These are phyloP conservation scores for Saccharomyces pastorianus DNA, from an alignment of 1,139 yeast genomes.

Conservation along the genomic window DNA sequence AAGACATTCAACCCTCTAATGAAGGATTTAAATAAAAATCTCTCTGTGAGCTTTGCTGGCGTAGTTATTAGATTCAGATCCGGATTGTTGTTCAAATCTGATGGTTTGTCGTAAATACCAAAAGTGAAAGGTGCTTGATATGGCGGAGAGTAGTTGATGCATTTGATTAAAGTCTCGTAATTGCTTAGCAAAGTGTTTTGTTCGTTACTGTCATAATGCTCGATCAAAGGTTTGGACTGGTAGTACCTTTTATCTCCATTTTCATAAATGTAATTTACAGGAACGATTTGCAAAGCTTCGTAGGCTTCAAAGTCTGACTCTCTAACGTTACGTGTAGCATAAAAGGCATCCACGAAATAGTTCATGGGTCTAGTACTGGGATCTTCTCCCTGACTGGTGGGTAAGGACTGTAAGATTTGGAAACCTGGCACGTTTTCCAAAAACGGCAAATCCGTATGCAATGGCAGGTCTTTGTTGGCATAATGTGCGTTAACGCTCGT, in stretches of 20 bases:
- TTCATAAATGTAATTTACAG: conserved; percentile 63
- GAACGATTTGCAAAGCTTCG: conserved; percentile 52
- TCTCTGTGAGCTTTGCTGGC: conserved; percentile 32
- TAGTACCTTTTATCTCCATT: conserved; percentile 59
- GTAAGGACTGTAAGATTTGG: conserved; percentile 60
- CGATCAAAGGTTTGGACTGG: conserved; percentile 57
- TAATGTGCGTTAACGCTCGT: conserved; percentile 56
- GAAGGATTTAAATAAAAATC: conserved; percentile 46
- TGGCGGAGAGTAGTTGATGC: conserved; percentile 74
- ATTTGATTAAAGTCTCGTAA: conserved; percentile 40
- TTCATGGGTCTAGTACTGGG: conserved; percentile 30
- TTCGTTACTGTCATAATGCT: conserved; percentile 41
- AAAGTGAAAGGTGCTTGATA: conserved; percentile 74
- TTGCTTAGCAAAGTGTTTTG: conserved; percentile 26
- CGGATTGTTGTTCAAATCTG: conserved; percentile 15
- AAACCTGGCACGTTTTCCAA: conserved; percentile 82
- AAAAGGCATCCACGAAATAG: conserved; percentile 65
- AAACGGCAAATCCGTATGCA: conserved; percentile 75
- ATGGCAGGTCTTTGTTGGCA: conserved; percentile 57
- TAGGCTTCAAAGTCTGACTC: conserved; percentile 56
- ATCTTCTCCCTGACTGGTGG: conserved; percentile 64
- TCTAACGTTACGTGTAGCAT: conserved; percentile 52
- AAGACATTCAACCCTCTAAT: conserved; percentile 52
- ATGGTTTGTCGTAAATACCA: conserved; percentile 36
- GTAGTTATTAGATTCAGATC: conserved; percentile 18